phyloP scores from a whole-genome alignment of 495 filamentous ascomycete species.

The Articulospora tetracladia region DNA sequence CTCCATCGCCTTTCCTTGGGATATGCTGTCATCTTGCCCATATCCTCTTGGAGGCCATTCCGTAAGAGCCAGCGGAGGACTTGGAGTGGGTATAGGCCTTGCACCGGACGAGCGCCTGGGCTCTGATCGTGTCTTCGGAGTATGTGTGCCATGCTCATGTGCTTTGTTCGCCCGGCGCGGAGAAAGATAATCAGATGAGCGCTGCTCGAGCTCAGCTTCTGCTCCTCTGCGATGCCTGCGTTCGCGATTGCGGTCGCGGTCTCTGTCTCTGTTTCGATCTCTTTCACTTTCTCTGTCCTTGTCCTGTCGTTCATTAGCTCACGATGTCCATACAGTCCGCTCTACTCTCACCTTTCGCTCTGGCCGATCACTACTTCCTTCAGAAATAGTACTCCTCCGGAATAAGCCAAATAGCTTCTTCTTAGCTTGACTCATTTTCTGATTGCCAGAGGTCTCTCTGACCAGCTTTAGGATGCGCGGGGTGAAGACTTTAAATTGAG shows the following conservation, averaged over 20 bases:
- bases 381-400: slow-evolving; percentile 11
- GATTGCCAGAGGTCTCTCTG: not conserved
- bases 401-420: slow-evolving; percentile 24
- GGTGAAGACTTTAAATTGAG: not conserved
- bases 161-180: not conserved
- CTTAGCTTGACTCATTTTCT: slow-evolving; percentile 24
- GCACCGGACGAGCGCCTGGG: slow-evolving; percentile 1
- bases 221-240: slow-evolving; percentile 8
- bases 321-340: not conserved
- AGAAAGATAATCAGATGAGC: not conserved
- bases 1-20: slow-evolving; percentile 22
- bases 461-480: not conserved
- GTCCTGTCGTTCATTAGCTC: not conserved
- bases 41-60: slow-evolving; percentile 22
- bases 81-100: not conserved
- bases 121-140: slow-evolving; percentile 5
- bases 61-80: not conserved
- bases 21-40: slow-evolving; percentile 5
- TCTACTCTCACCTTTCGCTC: not conserved
- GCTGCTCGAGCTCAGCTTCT: not conserved
- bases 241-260: slow-evolving; percentile 3
- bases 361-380: not conserved
- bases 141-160: slow-evolving; percentile 1
- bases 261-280: not conserved
- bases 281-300: not conserved